Evolutionary conservation across 2,329 filamentous ascomycete species (phyloP).

Genomic region (Aspergillus melleus): DNA sequence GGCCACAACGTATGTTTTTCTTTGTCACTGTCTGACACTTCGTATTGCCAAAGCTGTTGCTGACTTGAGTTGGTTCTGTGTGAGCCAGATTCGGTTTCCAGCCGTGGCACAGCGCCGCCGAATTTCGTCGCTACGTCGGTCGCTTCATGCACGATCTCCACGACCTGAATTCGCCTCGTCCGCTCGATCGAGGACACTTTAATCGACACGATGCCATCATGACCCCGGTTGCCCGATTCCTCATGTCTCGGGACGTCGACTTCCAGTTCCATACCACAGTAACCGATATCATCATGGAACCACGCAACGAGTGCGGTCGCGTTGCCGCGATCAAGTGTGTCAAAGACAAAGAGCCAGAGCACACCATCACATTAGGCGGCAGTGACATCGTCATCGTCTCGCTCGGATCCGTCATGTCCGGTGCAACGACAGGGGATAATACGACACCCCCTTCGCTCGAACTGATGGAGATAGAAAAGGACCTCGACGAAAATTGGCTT

Average conservation of each 20-base stretch:
- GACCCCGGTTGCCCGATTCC: slow-evolving; percentile 25
- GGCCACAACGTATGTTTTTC: slow-evolving; percentile 21
- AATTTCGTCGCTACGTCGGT: slow-evolving; percentile 27
- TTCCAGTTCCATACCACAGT: slow-evolving; percentile 28
- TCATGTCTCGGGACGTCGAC: slow-evolving; percentile 25
- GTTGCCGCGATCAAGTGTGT: slow-evolving; percentile 26
- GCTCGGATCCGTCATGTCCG: slow-evolving; percentile 41
- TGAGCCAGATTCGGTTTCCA: slow-evolving; percentile 27
- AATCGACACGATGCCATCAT: slow-evolving; percentile 29
- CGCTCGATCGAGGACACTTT: slow-evolving; percentile 24
- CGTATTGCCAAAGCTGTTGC: background rate
- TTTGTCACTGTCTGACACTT: background rate
- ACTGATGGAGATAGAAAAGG: slow-evolving; percentile 24
- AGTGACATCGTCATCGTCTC: slow-evolving; percentile 44
- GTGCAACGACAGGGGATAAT: slow-evolving; percentile 37
- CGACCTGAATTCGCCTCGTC: slow-evolving; percentile 15
- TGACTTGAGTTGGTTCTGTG: background rate
- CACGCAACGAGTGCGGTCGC: slow-evolving; percentile 14
- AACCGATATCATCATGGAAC: slow-evolving; percentile 25
- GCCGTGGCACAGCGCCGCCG: slow-evolving; percentile 29
- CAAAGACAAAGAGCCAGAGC: slow-evolving; percentile 16
- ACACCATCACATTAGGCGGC: slow-evolving; percentile 21
- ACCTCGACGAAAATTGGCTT: slow-evolving; percentile 42
- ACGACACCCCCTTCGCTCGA: slow-evolving; percentile 25
- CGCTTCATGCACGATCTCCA: slow-evolving; percentile 24